phyloP scores from a whole-genome alignment of 208 protist species.

The Entamoeba invadens region DNA sequence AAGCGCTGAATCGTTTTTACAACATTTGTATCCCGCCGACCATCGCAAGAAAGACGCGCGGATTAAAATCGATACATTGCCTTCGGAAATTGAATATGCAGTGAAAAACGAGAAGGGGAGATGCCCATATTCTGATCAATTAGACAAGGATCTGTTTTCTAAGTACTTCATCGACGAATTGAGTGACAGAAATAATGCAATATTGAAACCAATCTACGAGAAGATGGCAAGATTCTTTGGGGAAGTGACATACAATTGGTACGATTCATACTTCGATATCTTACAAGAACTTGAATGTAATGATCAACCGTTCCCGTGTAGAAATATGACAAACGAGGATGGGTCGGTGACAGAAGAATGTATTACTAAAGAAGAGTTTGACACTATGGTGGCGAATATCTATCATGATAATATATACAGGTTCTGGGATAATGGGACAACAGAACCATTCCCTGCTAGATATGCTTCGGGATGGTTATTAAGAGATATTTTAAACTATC shows the following conservation, averaged over 20 bases:
- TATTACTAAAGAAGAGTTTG: background rate
- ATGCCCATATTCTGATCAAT: background rate
- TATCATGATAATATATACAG: background rate
- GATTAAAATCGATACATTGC: background rate
- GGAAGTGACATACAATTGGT: background rate
- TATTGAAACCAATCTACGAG: background rate
- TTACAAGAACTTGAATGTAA: background rate
- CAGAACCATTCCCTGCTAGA: background rate
- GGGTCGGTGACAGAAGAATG: background rate
- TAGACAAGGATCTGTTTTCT: background rate
- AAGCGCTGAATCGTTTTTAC: background rate
- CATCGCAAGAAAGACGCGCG: background rate
- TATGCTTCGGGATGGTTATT: background rate
- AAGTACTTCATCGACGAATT: background rate
- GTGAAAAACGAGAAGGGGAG: background rate
- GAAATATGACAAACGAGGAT: background rate
- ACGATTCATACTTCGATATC: background rate
- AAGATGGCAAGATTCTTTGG: background rate
- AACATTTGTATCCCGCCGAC: background rate
- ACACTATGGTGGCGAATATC: background rate
- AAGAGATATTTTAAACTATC: background rate
- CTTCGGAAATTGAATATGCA: background rate
- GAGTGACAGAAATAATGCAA: background rate
- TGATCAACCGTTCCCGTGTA: background rate
- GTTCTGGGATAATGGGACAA: background rate